Conservation (phyloP, 2,329 filamentous ascomycete genomes). For the Aaosphaeria arxii region DNA sequence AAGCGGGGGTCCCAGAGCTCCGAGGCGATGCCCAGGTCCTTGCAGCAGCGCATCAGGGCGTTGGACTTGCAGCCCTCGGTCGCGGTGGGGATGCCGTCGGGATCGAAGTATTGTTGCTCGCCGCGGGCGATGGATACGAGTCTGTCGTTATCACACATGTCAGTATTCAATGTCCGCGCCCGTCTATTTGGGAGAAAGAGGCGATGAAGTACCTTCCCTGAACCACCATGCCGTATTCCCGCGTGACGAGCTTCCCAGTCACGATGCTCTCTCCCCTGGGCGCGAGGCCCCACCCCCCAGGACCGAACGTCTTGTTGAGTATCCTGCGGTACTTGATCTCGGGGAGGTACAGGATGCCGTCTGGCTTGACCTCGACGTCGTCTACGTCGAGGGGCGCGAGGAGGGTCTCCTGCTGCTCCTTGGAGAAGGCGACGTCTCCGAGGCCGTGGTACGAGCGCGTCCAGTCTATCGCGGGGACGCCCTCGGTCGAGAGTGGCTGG, state of each 20-base stretch:
- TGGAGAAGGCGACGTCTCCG: constrained; percentile 65
- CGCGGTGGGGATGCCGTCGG: constrained; percentile 87
- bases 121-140: constrained; percentile 90
- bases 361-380: constrained; percentile 95
- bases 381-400: constrained; percentile 63
- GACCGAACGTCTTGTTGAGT: constrained; percentile 86
- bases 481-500: constrained; percentile 49
- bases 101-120: constrained; percentile 89
- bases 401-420: constrained; percentile 67
- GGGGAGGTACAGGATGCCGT: constrained; percentile 92
- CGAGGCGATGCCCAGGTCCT: constrained; percentile 90
- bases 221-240: constrained; percentile 89
- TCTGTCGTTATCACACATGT: constrained; percentile 45
- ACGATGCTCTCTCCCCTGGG: constrained; percentile 83
- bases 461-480: constrained; percentile 69
- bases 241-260: constrained; percentile 74
- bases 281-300: constrained; percentile 92
- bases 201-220: constrained; percentile 69
- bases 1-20: constrained; percentile 96
- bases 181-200: not conserved
- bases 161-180: not conserved
- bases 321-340: constrained; percentile 97
- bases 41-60: constrained; percentile 96
- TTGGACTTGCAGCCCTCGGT: constrained; percentile 98
- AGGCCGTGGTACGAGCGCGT: constrained; percentile 79